phyloP scores from a whole-genome alignment of 176 grass and related monocot species.

The Rhynchospora tenuis region DNA sequence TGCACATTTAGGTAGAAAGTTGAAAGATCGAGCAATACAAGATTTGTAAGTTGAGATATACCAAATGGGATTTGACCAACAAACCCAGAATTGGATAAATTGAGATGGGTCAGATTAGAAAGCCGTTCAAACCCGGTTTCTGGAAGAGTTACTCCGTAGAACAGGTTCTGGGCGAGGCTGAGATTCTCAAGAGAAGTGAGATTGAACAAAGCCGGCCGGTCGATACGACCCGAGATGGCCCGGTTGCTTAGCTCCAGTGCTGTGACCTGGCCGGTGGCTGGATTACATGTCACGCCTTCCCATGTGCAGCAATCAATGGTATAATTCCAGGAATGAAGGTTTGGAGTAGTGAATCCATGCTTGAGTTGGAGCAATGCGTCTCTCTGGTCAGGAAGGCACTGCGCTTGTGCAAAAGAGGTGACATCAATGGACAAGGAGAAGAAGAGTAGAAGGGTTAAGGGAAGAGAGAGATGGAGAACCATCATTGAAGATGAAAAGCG shows the following conservation, averaged over 20 bases:
- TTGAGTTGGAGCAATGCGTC: conserved; percentile 9
- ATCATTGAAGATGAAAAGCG: conserved; percentile 15
- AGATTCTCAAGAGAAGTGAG: conserved; percentile 6
- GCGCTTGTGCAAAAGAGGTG: not conserved
- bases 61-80: conserved; percentile 26
- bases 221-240: not conserved
- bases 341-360: conserved; percentile 1
- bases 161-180: conserved; percentile 5
- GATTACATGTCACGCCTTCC: not conserved
- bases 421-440: conserved; percentile 27
- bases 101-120: conserved; percentile 26
- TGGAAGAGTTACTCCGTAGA: not conserved
- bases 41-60: conserved; percentile 37
- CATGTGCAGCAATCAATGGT: not conserved
- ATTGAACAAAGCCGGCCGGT: conserved; percentile 13
- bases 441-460: conserved; percentile 14
- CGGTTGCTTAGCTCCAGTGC: not conserved
- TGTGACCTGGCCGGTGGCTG: not conserved
- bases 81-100: conserved; percentile 30
- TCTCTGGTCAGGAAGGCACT: conserved; percentile 9
- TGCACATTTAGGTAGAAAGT: not conserved
- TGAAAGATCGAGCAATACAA: conserved; percentile 42
- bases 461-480: not conserved
- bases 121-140: conserved; percentile 27
- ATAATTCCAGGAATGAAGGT: conserved; percentile 9